A percentile compares a stretch with the other conserved stretches of the same genome.
phyloP scores from a whole-genome alignment of 257 asterid species.

The Echium plantagineum region DNA sequence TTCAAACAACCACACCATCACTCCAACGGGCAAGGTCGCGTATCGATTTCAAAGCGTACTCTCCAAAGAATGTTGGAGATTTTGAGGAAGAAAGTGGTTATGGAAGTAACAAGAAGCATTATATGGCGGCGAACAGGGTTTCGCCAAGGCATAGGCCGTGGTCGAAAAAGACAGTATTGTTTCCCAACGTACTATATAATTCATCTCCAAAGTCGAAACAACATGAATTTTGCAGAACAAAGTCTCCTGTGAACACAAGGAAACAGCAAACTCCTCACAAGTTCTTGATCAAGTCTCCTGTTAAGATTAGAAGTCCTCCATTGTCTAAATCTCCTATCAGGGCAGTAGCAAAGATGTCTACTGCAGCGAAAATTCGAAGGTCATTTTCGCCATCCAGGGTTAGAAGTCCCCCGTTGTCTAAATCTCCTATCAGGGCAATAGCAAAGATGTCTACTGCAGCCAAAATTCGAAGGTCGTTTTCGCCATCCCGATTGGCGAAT shows the following conservation, averaged over 20 bases:
- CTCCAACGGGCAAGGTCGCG: conserved; percentile 50
- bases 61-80: conserved; percentile 44
- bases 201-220: conserved; percentile 46
- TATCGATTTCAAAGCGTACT: conserved; percentile 62
- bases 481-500: conserved; percentile 58
- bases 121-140: conserved; percentile 48
- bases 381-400: conserved; percentile 62
- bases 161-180: conserved; percentile 74
- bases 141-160: conserved; percentile 82
- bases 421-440: conserved; percentile 18
- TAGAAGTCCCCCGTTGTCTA: conserved; percentile 35
- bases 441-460: conserved; percentile 26
- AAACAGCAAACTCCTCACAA: conserved; percentile 53
- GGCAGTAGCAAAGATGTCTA: conserved; percentile 8
- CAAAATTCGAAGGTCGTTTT: conserved; percentile 47
- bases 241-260: conserved; percentile 45
- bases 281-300: conserved; percentile 75
- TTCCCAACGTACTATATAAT: conserved; percentile 73
- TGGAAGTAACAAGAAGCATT: conserved; percentile 48
- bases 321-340: conserved; percentile 27
- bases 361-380: conserved; percentile 43
- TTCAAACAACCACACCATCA: conserved; percentile 25
- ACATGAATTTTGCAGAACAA: conserved; percentile 40
- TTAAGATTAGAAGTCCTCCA: conserved; percentile 40
- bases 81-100: conserved; percentile 4